Evolutionary conservation across 805 yeast species (phyloP).

Genomic region (Zygosaccharomyces kombuchaensis): DNA sequence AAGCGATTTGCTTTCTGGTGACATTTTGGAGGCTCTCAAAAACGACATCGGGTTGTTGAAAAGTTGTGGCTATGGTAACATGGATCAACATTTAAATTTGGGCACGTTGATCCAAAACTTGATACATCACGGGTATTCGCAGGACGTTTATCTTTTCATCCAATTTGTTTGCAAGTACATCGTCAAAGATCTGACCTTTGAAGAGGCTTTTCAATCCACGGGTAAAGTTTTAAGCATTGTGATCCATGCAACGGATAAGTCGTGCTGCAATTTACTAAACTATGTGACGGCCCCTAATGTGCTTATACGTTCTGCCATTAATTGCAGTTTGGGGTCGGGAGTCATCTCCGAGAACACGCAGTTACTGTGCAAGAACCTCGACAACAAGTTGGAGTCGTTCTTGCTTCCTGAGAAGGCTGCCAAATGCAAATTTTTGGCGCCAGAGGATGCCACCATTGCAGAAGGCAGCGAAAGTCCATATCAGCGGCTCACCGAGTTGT

Average conservation of each 20-base stretch:
- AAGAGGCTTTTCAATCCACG: slow-evolving; percentile 80
- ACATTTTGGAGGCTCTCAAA: slow-evolving; percentile 42
- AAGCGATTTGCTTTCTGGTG: slow-evolving; percentile 40
- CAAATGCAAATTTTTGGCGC: slow-evolving; percentile 36
- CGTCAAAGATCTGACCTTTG: slow-evolving; percentile 84
- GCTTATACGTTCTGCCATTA: slow-evolving; percentile 82
- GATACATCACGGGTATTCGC: slow-evolving; percentile 75
- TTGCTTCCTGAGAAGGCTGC: slow-evolving; percentile 38
- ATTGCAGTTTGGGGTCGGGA: slow-evolving; percentile 77
- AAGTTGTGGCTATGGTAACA: slow-evolving; percentile 42
- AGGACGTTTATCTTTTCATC: slow-evolving; percentile 74
- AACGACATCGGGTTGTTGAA: slow-evolving; percentile 55
- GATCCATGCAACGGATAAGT: slow-evolving; percentile 64
- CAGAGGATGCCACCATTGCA: slow-evolving; percentile 43
- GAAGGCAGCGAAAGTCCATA: slow-evolving; percentile 63
- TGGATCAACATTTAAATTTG: slow-evolving; percentile 37
- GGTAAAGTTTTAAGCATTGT: slow-evolving; percentile 79
- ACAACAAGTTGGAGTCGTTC: slow-evolving; percentile 56
- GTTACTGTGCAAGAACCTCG: slow-evolving; percentile 57
- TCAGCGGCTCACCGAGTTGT: slow-evolving; percentile 81
- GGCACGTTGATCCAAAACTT: slow-evolving; percentile 74
- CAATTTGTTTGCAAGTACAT: slow-evolving; percentile 64
- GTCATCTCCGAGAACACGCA: slow-evolving; percentile 53
- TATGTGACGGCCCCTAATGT: slow-evolving; percentile 93
- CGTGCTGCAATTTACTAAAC: slow-evolving; percentile 70